Conservation (phyloP, 495 filamentous ascomycete species). For the Bacidia rubella region DNA sequence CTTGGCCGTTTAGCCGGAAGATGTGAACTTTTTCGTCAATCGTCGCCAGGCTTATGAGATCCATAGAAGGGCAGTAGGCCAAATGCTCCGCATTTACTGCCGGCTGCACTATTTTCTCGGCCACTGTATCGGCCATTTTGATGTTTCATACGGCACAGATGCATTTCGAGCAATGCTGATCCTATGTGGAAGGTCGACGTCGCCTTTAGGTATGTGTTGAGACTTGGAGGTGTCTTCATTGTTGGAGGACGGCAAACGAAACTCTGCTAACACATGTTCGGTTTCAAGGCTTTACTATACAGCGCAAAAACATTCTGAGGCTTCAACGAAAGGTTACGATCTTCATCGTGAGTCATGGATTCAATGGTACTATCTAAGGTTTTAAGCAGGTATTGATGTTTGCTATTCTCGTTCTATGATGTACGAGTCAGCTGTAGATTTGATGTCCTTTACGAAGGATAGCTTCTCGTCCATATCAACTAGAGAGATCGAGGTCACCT, state of each 20-base stretch:
- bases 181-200: no score
- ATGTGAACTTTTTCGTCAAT: conserved; percentile 47
- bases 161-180: no score
- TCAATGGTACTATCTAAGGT: no score
- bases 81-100: conserved; percentile 44
- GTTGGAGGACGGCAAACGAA: no score
- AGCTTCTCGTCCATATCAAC: conserved; percentile 72
- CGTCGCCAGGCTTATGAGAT: conserved; percentile 61
- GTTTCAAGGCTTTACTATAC: no score
- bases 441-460: conserved; percentile 79
- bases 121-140: conserved; percentile 20
- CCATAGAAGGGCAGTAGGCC: conserved; percentile 70
- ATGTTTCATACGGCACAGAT: neutral
- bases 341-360: no score
- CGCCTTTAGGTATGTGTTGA: no score
- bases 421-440: conserved; percentile 70
- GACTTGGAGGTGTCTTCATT: no score
- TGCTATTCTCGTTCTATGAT: conserved; percentile 51
- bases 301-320: no score
- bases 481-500: conserved; percentile 60
- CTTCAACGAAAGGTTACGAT: no score
- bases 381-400: neutral
- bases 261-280: no score
- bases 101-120: conserved; percentile 42
- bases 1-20: conserved; percentile 55